Conservation (phyloP, 2,329 filamentous ascomycete species). For the Fusarium mexicanum region DNA sequence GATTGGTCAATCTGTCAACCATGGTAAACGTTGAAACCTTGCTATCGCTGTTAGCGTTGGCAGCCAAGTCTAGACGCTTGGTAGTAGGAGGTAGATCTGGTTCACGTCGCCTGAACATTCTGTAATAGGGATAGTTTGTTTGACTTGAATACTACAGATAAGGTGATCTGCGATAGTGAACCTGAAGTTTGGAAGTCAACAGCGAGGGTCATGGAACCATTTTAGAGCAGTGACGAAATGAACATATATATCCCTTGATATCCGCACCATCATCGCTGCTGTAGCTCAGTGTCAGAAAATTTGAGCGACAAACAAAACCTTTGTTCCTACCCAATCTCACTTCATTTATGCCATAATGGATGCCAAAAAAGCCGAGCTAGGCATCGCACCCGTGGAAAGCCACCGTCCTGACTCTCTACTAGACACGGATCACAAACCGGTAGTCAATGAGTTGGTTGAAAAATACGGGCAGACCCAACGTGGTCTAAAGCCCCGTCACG, state of each 20-base stretch:
- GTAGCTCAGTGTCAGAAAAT: neutral
- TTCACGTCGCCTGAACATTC: neutral
- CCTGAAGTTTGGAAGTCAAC: neutral
- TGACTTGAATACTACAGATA: neutral
- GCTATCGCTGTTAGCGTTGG: neutral
- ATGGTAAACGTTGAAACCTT: neutral
- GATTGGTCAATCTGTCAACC: neutral
- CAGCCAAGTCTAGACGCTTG: neutral
- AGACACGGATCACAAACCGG: fast-evolving
- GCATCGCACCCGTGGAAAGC: neutral
- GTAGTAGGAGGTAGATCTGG: neutral
- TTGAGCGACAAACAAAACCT: neutral
- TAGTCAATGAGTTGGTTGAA: neutral
- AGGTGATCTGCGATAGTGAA: neutral
- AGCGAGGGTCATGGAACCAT: fast-evolving
- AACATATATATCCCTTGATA: neutral
- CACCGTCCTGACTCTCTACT: neutral
- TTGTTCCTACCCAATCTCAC: neutral
- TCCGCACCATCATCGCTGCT: neutral
- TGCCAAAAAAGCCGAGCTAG: neutral
- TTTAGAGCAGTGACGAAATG: neutral
- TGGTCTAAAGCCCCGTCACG: slow-evolving; percentile 51
- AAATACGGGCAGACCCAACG: slow-evolving; percentile 47
- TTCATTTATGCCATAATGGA: neutral
- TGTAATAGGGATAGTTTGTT: fast-evolving